These are phyloP conservation scores for Phytopythium ostracodes DNA, from an alignment of 352 stramenopile species.

Conservation along the genomic window DNA sequence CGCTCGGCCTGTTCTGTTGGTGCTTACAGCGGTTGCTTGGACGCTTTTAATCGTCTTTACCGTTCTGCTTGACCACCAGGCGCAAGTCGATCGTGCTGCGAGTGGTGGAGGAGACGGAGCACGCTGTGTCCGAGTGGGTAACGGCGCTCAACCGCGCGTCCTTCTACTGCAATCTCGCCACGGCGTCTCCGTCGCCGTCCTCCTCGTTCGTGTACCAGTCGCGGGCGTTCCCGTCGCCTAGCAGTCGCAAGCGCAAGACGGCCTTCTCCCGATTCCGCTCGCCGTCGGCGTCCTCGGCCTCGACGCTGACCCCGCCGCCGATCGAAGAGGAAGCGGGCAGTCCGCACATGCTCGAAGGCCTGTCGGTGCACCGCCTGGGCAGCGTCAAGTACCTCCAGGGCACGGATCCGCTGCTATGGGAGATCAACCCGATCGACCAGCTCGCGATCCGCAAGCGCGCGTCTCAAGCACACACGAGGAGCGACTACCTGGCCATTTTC, in stretches of 20 bases:
- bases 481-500: constrained; percentile 69
- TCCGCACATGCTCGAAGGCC: constrained; percentile 16
- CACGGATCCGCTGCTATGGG: constrained; percentile 76
- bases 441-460: constrained; percentile 69
- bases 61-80: constrained; percentile 8
- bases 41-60: background rate
- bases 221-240: constrained; percentile 19
- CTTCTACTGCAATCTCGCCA: constrained; percentile 60
- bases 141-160: constrained; percentile 66
- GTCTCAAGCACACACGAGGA: constrained; percentile 35
- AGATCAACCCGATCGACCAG: constrained; percentile 79
- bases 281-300: constrained; percentile 36
- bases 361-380: constrained; percentile 58
- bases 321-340: constrained; percentile 23
- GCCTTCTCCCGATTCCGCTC: constrained; percentile 65
- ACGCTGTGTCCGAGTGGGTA: constrained; percentile 45
- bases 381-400: constrained; percentile 79
- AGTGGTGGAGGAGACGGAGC: constrained; percentile 54
- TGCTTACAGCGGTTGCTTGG: background rate
- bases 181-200: constrained; percentile 28
- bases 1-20: background rate
- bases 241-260: constrained; percentile 24
- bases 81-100: constrained; percentile 64
- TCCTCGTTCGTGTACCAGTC: constrained; percentile 25
- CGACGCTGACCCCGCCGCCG: constrained; percentile 10